Evolutionary conservation across 345 rosid species (phyloP).

Genomic region (Mangifera indica): DNA sequence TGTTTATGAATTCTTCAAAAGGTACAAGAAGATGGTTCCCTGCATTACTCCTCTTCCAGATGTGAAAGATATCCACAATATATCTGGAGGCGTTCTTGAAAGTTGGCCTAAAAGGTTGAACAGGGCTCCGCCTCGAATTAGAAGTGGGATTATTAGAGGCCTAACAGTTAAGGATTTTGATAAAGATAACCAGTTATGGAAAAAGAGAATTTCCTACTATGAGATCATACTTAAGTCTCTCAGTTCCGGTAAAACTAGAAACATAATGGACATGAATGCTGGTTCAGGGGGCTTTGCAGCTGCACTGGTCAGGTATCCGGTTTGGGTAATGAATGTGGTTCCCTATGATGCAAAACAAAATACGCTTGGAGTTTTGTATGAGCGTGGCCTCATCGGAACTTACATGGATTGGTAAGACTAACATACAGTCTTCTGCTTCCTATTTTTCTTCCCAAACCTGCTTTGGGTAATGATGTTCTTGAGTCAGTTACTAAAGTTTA

Average conservation of each 20-base stretch:
- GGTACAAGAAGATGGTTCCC: constrained; percentile 55
- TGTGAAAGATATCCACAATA: constrained; percentile 25
- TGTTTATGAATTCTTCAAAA: constrained; percentile 18
- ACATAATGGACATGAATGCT: constrained; percentile 75
- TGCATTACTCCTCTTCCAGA: constrained; percentile 56
- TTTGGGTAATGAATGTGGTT: constrained; percentile 79
- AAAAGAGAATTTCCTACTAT: constrained; percentile 42
- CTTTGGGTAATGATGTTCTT: neutral
- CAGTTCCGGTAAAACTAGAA: constrained; percentile 44
- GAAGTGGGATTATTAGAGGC: constrained; percentile 30
- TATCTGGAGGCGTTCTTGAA: constrained; percentile 37
- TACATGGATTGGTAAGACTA: constrained; percentile 66
- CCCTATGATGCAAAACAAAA: constrained; percentile 42
- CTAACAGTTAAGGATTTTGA: constrained; percentile 30
- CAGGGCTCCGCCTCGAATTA: constrained; percentile 39
- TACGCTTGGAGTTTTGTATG: constrained; percentile 57
- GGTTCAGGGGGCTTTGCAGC: constrained; percentile 71
- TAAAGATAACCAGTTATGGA: constrained; percentile 48
- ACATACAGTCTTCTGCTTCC: neutral
- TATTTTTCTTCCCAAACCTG: neutral
- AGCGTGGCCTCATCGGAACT: constrained; percentile 72
- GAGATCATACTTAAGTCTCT: constrained; percentile 42
- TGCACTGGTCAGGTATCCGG: constrained; percentile 44
- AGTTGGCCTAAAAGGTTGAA: constrained; percentile 58
- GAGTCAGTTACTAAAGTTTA: neutral